Percentiles rank a stretch among this genome's conserved stretches.
Evolutionary conservation across 805 yeast genomes (phyloP).

Genomic region (Blastobotrys muscicola): DNA sequence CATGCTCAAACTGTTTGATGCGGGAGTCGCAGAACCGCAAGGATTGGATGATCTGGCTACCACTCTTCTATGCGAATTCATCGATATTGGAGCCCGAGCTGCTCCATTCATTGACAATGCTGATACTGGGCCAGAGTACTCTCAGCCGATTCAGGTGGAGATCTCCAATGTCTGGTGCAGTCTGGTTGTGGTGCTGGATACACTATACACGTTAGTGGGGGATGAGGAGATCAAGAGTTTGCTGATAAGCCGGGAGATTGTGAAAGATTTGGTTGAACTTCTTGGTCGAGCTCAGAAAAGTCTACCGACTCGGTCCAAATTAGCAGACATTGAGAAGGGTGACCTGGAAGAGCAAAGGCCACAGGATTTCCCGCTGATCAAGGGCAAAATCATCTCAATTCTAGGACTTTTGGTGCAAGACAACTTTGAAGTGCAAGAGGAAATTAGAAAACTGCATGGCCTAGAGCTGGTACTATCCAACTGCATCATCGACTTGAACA

Average conservation of each 20-base stretch:
- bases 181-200: slow-evolving; percentile 8
- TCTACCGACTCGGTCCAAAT: slow-evolving; percentile 13
- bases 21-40: slow-evolving; percentile 2
- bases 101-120: slow-evolving; percentile 9
- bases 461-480: slow-evolving; percentile 63
- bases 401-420: slow-evolving; percentile 48
- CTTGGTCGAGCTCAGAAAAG: slow-evolving; percentile 11
- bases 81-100: slow-evolving; percentile 1
- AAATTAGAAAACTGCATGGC: slow-evolving; percentile 54
- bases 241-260: background rate
- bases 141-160: slow-evolving; percentile 3
- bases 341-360: slow-evolving; percentile 7
- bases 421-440: slow-evolving; percentile 53
- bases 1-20: slow-evolving; percentile 13
- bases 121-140: slow-evolving; percentile 1
- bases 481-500: slow-evolving; percentile 78
- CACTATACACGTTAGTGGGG: slow-evolving; percentile 5
- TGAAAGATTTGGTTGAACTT: slow-evolving; percentile 2
- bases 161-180: slow-evolving; percentile 8
- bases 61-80: background rate
- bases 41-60: background rate
- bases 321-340: slow-evolving; percentile 9
- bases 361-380: slow-evolving; percentile 48
- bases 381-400: slow-evolving; percentile 57
- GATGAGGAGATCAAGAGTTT: background rate